Percentiles rank a stretch among this genome's conserved stretches.
These are phyloP conservation scores for Neofusicoccum parvum DNA, from an alignment of 2,329 filamentous ascomycete species.

Conservation along the genomic window DNA sequence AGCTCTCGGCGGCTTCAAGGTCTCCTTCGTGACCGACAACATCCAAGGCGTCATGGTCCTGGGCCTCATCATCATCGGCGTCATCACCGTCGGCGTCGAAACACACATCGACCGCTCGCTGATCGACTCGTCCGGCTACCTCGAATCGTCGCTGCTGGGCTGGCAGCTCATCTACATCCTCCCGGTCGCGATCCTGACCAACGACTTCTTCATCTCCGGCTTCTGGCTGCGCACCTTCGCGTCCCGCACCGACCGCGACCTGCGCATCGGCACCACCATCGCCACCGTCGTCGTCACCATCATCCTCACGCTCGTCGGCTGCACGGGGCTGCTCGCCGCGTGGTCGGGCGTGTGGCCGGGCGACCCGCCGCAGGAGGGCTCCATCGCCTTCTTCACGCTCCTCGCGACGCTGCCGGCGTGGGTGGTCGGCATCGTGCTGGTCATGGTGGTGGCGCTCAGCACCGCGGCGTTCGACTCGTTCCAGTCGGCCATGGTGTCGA, in stretches of 20 bases:
- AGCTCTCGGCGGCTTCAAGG: slow-evolving; percentile 80
- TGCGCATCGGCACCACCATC: slow-evolving; percentile 72
- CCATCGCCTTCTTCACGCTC: slow-evolving; percentile 74
- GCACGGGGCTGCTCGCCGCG: slow-evolving; percentile 71
- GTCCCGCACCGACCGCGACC: slow-evolving; percentile 31
- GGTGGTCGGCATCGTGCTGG: slow-evolving; percentile 80
- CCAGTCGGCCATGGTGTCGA: slow-evolving; percentile 83
- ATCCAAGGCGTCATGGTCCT: slow-evolving; percentile 79
- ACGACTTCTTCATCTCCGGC: slow-evolving; percentile 83
- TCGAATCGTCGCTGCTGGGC: slow-evolving; percentile 70
- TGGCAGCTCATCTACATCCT: slow-evolving; percentile 88
- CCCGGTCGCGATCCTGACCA: slow-evolving; percentile 77
- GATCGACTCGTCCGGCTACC: slow-evolving; percentile 68
- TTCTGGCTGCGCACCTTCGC: slow-evolving; percentile 63
- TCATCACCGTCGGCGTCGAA: slow-evolving; percentile 76
- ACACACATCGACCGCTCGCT: slow-evolving; percentile 70
- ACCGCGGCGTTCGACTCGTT: slow-evolving; percentile 79
- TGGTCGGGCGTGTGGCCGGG: slow-evolving; percentile 66
- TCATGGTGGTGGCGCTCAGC: slow-evolving; percentile 77
- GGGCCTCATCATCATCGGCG: slow-evolving; percentile 71
- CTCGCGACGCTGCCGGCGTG: slow-evolving; percentile 72
- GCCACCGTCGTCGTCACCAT: slow-evolving; percentile 66
- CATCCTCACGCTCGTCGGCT: slow-evolving; percentile 73
- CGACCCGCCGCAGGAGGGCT: slow-evolving; percentile 50
- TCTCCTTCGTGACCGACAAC: slow-evolving; percentile 83